These are phyloP conservation scores for Schizopora paradoxa DNA, from an alignment of 1,284 basidiomycete species.

Conservation along the genomic window DNA sequence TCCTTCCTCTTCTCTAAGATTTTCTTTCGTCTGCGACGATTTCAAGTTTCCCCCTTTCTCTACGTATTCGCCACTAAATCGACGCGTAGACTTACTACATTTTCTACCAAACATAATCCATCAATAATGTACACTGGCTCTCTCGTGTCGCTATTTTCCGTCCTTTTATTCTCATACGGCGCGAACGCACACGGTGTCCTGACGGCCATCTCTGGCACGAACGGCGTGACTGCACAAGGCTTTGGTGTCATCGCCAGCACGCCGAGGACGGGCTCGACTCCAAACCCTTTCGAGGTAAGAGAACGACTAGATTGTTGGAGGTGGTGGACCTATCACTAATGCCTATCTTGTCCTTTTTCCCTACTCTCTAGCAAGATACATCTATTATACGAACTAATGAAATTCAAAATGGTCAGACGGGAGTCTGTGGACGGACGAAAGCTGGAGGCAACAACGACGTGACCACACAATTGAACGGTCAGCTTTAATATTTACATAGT, in stretches of 20 bases:
- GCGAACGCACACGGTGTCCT: constrained; percentile 20
- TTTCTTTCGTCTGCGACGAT: too few relatives aligned
- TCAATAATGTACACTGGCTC: constrained; percentile 1
- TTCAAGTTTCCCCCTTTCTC: too few relatives aligned
- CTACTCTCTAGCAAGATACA: constrained; percentile 20
- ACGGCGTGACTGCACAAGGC: constrained; percentile 20
- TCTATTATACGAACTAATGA: constrained; percentile 23
- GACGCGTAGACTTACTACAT: too few relatives aligned
- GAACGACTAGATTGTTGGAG: too few relatives aligned
- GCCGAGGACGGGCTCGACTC: constrained; percentile 21
- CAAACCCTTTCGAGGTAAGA: constrained; percentile 23
- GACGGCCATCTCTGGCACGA: constrained; percentile 20
- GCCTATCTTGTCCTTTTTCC: not conserved
- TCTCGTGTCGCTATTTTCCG: not conserved
- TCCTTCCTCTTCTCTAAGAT: too few relatives aligned
- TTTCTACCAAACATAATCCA: constrained; percentile 1
- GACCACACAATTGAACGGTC: constrained; percentile 19
- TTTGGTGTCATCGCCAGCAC: constrained; percentile 21
- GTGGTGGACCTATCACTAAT: not conserved
- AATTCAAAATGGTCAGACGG: constrained; percentile 17
- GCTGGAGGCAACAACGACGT: constrained; percentile 22
- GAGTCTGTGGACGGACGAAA: constrained; percentile 22
- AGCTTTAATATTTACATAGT: not conserved
- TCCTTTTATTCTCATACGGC: constrained; percentile 9
- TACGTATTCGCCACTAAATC: too few relatives aligned